Evolutionary conservation across 495 filamentous ascomycete genomes (phyloP).

Genomic region (Geopyxis carbonaria): DNA sequence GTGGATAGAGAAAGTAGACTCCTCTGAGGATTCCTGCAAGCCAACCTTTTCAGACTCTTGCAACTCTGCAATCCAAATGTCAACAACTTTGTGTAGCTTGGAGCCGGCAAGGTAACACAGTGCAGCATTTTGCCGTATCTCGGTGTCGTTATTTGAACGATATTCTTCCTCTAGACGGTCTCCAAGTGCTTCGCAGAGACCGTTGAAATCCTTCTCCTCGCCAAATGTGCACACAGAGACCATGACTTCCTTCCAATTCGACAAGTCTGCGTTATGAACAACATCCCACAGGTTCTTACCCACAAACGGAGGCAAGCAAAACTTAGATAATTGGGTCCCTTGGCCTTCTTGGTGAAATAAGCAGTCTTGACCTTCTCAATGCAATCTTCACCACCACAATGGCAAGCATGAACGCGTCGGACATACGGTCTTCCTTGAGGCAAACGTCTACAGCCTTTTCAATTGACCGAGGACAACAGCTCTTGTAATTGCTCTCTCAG

Average conservation of each 20-base stretch:
- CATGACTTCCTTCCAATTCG: slow-evolving; percentile 94
- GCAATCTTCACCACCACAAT: slow-evolving; percentile 90
- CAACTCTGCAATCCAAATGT: slow-evolving; percentile 82
- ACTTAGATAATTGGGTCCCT: slow-evolving; percentile 78
- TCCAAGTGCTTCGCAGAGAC: slow-evolving; percentile 90
- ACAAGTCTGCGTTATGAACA: slow-evolving; percentile 83
- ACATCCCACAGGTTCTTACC: slow-evolving; percentile 97
- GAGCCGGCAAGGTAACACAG: slow-evolving; percentile 93
- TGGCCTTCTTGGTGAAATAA: slow-evolving; percentile 68
- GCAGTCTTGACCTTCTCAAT: slow-evolving; percentile 85
- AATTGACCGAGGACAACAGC: slow-evolving; percentile 73
- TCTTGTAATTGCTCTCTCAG: slow-evolving; percentile 73
- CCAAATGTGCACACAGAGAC: slow-evolving; percentile 89
- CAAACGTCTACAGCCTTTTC: slow-evolving; percentile 78
- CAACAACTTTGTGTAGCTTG: slow-evolving; percentile 89
- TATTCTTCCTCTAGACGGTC: slow-evolving; percentile 70
- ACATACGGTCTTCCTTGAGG: slow-evolving; percentile 70
- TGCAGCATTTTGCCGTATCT: slow-evolving; percentile 64
- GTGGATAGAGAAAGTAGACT: slow-evolving; percentile 80
- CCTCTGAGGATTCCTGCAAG: slow-evolving; percentile 45
- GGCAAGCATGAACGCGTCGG: slow-evolving; percentile 95
- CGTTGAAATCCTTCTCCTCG: slow-evolving; percentile 73
- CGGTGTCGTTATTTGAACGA: slow-evolving; percentile 31
- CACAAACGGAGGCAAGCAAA: slow-evolving; percentile 78
- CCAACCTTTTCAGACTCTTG: slow-evolving; percentile 61